Conservation (phyloP, 2,329 filamentous ascomycete genomes). For the Xylariaceae sp. region DNA sequence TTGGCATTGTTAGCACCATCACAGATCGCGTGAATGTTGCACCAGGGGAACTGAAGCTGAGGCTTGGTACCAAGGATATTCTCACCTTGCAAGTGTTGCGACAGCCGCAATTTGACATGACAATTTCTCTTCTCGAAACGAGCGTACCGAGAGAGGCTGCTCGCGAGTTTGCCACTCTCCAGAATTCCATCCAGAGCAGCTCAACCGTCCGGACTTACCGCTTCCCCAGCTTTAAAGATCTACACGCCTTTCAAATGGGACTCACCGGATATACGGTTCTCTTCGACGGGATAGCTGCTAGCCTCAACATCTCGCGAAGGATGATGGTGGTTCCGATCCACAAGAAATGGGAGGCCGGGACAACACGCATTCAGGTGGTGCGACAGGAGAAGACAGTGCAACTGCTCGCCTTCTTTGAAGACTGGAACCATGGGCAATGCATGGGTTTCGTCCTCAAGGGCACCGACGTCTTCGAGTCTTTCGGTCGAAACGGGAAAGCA, state of each 20-base stretch:
- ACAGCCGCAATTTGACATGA: constrained; percentile 77
- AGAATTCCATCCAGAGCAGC: constrained; percentile 58
- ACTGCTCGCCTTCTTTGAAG: constrained; percentile 85
- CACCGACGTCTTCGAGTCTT: constrained; percentile 81
- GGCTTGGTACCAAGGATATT: constrained; percentile 67
- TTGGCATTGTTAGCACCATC: constrained; percentile 64
- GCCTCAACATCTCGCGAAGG: constrained; percentile 81
- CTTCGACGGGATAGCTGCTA: constrained; percentile 74
- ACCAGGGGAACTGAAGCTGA: constrained; percentile 74
- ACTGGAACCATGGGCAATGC: constrained; percentile 84
- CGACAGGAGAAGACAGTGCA: constrained; percentile 77
- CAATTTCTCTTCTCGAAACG: constrained; percentile 74
- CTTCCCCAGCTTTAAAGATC: constrained; percentile 69
- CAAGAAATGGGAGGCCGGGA: constrained; percentile 90
- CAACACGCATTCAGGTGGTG: constrained; percentile 81
- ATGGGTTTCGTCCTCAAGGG: constrained; percentile 89
- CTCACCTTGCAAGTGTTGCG: constrained; percentile 72
- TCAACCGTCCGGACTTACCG: constrained; percentile 75
- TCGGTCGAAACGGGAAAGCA: constrained; percentile 68
- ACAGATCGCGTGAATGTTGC: constrained; percentile 85
- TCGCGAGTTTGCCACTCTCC: constrained; percentile 67
- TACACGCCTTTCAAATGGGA: constrained; percentile 80
- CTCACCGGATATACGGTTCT: constrained; percentile 81
- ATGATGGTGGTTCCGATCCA: constrained; percentile 92
- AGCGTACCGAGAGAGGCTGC: constrained; percentile 67